Evolutionary conservation across 164 flowering plant species (phyloP).

Genomic region (Santalum album): DNA sequence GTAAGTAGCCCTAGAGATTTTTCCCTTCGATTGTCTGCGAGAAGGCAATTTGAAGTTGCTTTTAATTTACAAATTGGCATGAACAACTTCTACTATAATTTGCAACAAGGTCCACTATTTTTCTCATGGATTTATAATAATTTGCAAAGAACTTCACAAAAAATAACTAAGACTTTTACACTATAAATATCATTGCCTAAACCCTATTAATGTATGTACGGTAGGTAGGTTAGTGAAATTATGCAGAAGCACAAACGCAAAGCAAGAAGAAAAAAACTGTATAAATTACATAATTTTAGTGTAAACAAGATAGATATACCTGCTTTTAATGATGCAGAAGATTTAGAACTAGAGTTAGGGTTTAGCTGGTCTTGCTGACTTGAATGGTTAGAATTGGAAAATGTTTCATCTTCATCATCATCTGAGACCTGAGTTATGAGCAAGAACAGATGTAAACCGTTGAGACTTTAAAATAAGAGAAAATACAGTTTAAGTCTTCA

Average conservation of each 20-base stretch:
- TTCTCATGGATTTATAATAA: too few species aligned
- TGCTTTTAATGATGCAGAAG: slow-evolving; percentile 26
- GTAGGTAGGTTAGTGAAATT: too few species aligned
- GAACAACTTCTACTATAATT: neutral
- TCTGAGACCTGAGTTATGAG: slow-evolving; percentile 33
- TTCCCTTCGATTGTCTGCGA: slow-evolving; percentile 71
- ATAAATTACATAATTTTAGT: neutral
- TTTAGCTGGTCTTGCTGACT: slow-evolving; percentile 30
- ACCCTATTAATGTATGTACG: too few species aligned
- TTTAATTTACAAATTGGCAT: neutral
- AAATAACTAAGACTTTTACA: too few species aligned
- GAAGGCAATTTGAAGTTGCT: slow-evolving; percentile 3
- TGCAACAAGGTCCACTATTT: neutral
- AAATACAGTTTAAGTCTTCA: neutral
- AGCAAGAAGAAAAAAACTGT: neutral
- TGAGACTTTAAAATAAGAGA: neutral
- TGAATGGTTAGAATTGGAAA: slow-evolving; percentile 27
- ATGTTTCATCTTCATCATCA: slow-evolving; percentile 52
- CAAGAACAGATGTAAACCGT: neutral
- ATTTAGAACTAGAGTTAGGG: slow-evolving; percentile 17
- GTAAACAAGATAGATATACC: slow-evolving; percentile 16
- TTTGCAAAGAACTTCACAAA: too few species aligned
- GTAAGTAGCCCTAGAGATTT: slow-evolving; percentile 87
- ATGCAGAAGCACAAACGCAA: too few species aligned
- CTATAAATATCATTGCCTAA: too few species aligned